Percentiles rank a stretch among this genome's conserved stretches.
Conservation (phyloP, 805 yeast genomes). For the Wickerhamiella shivajii region DNA sequence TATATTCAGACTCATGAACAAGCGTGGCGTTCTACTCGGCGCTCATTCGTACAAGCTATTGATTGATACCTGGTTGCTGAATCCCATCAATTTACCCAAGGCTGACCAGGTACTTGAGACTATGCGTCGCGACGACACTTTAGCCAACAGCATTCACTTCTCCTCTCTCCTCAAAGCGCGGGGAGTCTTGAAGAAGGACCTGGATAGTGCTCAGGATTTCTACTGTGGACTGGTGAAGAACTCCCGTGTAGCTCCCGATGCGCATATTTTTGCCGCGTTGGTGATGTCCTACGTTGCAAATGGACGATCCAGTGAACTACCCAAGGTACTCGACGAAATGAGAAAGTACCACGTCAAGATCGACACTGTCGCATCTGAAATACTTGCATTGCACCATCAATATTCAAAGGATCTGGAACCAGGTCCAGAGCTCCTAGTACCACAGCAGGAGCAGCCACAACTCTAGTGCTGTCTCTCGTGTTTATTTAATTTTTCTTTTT, state of each 20-base stretch:
- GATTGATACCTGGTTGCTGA: constrained; percentile 25
- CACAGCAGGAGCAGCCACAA: too few species aligned
- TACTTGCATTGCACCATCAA: too few species aligned
- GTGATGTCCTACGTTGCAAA: constrained; percentile 28
- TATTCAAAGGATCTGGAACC: too few species aligned
- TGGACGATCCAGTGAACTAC: constrained; percentile 20
- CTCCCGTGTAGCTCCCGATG: constrained; percentile 25
- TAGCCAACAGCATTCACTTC: constrained; percentile 24
- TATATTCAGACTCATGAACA: constrained; percentile 21
- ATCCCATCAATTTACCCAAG: constrained; percentile 22
- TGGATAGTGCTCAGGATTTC: constrained; percentile 24
- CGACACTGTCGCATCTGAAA: constrained; percentile 13
- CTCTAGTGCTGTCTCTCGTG: too few species aligned
- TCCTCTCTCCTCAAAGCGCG: constrained; percentile 28
- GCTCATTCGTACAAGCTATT: constrained; percentile 29
- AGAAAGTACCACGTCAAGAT: constrained; percentile 18
- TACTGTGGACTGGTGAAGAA: constrained; percentile 22
- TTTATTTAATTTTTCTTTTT: neutral
- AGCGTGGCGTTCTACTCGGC: constrained; percentile 22
- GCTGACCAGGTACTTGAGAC: constrained; percentile 25
- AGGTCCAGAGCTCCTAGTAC: too few species aligned
- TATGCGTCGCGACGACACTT: constrained; percentile 21
- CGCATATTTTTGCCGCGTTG: constrained; percentile 27
- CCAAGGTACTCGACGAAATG: constrained; percentile 24
- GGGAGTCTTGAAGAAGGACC: constrained; percentile 25